Base-by-base conservation (phyloP, 108 stramenopile species). In the Fragilaria radians region DNA sequence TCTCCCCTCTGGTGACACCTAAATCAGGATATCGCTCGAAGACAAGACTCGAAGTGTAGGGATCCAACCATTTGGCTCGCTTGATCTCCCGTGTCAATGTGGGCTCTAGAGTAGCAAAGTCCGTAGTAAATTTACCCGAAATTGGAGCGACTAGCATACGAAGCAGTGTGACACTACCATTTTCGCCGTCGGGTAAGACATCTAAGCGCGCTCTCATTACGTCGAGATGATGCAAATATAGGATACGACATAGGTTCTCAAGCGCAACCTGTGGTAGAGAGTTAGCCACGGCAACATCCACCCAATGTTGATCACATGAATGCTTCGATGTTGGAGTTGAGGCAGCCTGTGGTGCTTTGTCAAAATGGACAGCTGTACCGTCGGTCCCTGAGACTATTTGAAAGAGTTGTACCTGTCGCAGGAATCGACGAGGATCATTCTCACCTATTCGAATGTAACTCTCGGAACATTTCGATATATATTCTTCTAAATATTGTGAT, bases 61-160 rank as follows among this genome's bases (percentile, higher is more conserved):
- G 81, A 62, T 88, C 89, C 51, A 97, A 68, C 96, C 96, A 97
- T 62, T 97, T 97, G 69, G 70, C 68, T 0, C 94, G 87, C 67
- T 88, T 93, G 42, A 90, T 62, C 54, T 90, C 82, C 60, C 72
- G 69, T 57, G 61, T 48, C 26, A 93, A 58, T n/a, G n/a, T n/a
- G n/a, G 78, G 32, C 18, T 89, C 72, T 31, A 86, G 82, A 21
- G 76, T 73, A 36, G 68, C 54, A 14, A 71, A 68, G 48, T 80
- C 63, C n/a, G 53, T 64, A 47, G 42, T 46, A 1, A 63, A 2
- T 27, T 32, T 56, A 7, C 33, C 32, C 19, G 31, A 64, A 0
- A 59, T 50, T 4, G 83, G 86, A 49, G 72, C 55, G 28, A 89
- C 89, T 14, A 88, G 70, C 71, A 94, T 63, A 30, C 97, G 89